These are phyloP conservation scores for Pleomassaria siparia DNA, from an alignment of 2,329 filamentous ascomycete genomes.

Conservation along the genomic window DNA sequence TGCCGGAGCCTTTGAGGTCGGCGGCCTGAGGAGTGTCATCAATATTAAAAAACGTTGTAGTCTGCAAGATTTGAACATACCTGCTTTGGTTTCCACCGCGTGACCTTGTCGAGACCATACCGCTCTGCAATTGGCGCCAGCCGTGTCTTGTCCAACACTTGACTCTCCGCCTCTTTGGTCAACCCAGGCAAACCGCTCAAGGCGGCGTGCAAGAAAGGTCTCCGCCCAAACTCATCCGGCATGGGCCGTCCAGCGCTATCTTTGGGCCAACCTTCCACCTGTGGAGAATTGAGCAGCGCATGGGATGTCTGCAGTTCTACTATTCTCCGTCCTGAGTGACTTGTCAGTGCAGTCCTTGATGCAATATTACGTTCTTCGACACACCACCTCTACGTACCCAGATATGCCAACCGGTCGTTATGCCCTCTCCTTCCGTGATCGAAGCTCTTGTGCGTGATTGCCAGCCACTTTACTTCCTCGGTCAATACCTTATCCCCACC, in stretches of 20 bases:
- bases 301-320: slow-evolving; percentile 67
- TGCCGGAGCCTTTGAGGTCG: slow-evolving; percentile 71
- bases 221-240: slow-evolving; percentile 51
- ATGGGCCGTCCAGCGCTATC: slow-evolving; percentile 6
- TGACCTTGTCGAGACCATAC: slow-evolving; percentile 71
- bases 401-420: slow-evolving; percentile 88
- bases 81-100: slow-evolving; percentile 86
- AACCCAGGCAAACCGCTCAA: slow-evolving; percentile 76
- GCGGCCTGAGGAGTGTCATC: slow-evolving; percentile 52
- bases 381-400: slow-evolving; percentile 60
- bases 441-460: slow-evolving; percentile 97
- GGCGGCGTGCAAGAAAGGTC: slow-evolving; percentile 69
- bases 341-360: slow-evolving; percentile 15
- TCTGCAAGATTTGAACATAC: slow-evolving; percentile 53
- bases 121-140: slow-evolving; percentile 68
- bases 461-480: slow-evolving; percentile 95
- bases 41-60: background rate
- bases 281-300: slow-evolving; percentile 56
- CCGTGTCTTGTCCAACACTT: slow-evolving; percentile 65
- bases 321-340: slow-evolving; percentile 60
- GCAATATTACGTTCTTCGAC: background rate
- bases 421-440: slow-evolving; percentile 92
- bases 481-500: slow-evolving; percentile 73
- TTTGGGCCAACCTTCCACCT: slow-evolving; percentile 19
- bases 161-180: slow-evolving; percentile 59